These are phyloP conservation scores for Neonectria magnoliae DNA, from an alignment of 2,329 filamentous ascomycete species.

Conservation along the genomic window DNA sequence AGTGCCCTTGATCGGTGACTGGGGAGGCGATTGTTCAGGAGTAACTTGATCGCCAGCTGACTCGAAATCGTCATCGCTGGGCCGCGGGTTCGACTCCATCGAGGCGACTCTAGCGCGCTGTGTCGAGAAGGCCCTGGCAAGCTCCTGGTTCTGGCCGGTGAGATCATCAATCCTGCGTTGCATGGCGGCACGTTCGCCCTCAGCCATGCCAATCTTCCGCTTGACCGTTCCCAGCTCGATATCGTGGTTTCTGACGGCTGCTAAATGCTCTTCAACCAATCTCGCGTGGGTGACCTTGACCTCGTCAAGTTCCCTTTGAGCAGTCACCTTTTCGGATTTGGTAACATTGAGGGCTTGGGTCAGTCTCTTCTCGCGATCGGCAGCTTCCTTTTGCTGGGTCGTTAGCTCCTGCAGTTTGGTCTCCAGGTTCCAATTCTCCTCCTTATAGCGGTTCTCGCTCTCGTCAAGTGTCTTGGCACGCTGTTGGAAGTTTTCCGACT, in stretches of 20 bases:
- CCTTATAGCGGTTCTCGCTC: constrained; percentile 95
- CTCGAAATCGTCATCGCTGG: constrained; percentile 71
- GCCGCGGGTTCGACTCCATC: constrained; percentile 65
- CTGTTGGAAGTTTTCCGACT: constrained; percentile 81
- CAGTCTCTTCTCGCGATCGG: constrained; percentile 85
- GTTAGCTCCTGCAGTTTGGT: constrained; percentile 88
- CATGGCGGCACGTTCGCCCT: constrained; percentile 80
- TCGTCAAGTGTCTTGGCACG: constrained; percentile 87
- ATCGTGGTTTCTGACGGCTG: constrained; percentile 83
- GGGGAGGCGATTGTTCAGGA: constrained; percentile 89
- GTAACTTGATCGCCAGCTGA: constrained; percentile 75
- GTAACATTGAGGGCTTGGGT: constrained; percentile 75
- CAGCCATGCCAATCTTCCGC: constrained; percentile 79
- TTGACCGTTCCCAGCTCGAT: constrained; percentile 87
- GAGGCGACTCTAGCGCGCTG: constrained; percentile 75
- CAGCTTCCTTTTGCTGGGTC: constrained; percentile 76
- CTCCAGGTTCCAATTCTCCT: constrained; percentile 98
- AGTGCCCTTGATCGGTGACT: constrained; percentile 90
- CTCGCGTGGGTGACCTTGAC: constrained; percentile 82
- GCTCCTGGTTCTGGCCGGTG: constrained; percentile 87
- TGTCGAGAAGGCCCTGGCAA: constrained; percentile 83
- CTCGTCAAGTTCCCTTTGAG: constrained; percentile 91
- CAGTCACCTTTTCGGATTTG: constrained; percentile 77
- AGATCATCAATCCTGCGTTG: constrained; percentile 90
- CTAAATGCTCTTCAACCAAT: constrained; percentile 81